Evolutionary conservation across 2,329 filamentous ascomycete species (phyloP).

Genomic region (Trichoderma guizhouense): DNA sequence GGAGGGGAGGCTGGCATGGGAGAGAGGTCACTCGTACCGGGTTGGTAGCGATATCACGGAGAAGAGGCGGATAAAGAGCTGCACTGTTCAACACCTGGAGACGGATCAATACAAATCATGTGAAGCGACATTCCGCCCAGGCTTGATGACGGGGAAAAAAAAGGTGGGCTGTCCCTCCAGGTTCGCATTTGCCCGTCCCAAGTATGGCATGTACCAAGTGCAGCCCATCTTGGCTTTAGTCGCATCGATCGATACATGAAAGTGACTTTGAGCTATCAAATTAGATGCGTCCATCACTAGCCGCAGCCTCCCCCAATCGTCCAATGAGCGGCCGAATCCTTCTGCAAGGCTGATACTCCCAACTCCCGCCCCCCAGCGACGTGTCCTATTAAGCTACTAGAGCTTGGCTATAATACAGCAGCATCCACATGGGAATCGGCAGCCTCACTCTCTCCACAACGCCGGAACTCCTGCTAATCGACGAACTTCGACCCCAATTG

Average conservation of each 20-base stretch:
- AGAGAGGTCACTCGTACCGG: not conserved
- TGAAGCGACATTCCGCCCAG: not conserved
- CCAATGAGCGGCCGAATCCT: not conserved
- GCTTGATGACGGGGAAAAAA: not conserved
- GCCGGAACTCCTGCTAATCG: not conserved
- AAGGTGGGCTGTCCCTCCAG: not conserved
- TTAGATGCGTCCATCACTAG: not conserved
- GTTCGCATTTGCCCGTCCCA: not conserved
- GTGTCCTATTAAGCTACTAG: conserved; percentile 9
- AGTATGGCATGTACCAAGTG: not conserved
- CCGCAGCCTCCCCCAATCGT: not conserved
- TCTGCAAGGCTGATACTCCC: conserved; percentile 14
- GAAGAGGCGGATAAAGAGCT: not conserved
- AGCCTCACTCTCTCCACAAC: not conserved
- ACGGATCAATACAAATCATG: not conserved
- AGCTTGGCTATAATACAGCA: not conserved
- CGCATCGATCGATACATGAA: not conserved
- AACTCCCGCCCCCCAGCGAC: conserved; percentile 6
- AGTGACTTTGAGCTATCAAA: not conserved
- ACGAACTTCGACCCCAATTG: not conserved
- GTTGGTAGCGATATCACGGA: not conserved
- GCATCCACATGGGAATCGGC: not conserved
- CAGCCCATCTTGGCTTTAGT: not conserved
- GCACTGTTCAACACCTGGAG: not conserved
- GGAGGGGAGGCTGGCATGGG: not conserved